Conservation (phyloP, 2,329 filamentous ascomycete genomes). For the Fusarium brachygibbosum region DNA sequence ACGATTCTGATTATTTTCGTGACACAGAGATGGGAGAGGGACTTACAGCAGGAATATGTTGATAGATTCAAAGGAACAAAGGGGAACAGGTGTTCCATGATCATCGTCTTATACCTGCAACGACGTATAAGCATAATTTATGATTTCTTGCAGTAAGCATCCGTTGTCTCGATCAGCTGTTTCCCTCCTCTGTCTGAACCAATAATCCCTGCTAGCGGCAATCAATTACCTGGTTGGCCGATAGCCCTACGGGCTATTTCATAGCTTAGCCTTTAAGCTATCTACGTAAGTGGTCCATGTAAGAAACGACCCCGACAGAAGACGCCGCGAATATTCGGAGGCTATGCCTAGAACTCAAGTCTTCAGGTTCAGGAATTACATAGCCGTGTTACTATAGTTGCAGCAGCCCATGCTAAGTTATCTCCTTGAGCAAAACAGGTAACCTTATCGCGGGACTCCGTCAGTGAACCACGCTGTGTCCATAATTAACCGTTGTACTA, state of each 20-base stretch:
- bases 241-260: conserved; percentile 6
- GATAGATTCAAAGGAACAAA: conserved; percentile 2
- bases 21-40: not conserved
- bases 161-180: conserved; percentile 11
- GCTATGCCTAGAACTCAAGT: not conserved
- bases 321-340: not conserved
- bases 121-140: not conserved
- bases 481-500: conserved; percentile 1
- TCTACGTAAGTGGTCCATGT: conserved; percentile 3
- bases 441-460: conserved; percentile 10
- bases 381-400: not conserved
- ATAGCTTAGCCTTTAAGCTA: not conserved
- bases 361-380: not conserved
- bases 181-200: not conserved
- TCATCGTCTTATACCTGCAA: not conserved
- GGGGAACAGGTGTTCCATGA: not conserved
- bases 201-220: conserved; percentile 8
- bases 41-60: not conserved
- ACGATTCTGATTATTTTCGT: not conserved
- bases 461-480: conserved; percentile 6
- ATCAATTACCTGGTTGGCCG: not conserved
- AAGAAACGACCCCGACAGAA: not conserved
- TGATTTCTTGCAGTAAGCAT: not conserved
- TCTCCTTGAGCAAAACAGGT: conserved; percentile 20
- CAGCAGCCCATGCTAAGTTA: conserved; percentile 2